phyloP scores from a whole-genome alignment of 2,329 filamentous ascomycete species.

The Ploettnerulaceae sp. region DNA sequence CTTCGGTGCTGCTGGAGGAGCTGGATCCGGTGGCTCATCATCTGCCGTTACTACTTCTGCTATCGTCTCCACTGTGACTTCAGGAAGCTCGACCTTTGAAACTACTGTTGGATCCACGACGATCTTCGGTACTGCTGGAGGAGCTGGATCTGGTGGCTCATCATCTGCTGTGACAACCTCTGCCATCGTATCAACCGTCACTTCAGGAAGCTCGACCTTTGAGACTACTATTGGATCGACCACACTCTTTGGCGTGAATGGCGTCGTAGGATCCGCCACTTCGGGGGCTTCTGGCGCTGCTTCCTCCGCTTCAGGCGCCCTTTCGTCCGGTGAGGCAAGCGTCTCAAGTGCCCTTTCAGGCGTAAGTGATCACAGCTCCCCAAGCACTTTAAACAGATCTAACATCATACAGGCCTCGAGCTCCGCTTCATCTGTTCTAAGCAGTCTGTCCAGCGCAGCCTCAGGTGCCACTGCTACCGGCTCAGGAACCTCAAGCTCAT shows the following conservation, averaged over 20 bases:
- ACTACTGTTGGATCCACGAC: conserved; percentile 24
- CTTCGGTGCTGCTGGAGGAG: conserved; percentile 13
- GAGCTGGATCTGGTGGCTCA: conserved; percentile 8
- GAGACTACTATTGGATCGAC: conserved; percentile 25
- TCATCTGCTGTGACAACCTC: conserved; percentile 27
- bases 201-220: conserved; percentile 22
- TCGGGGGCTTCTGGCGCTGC: conserved; percentile 8
- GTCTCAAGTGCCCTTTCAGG: conserved; percentile 3
- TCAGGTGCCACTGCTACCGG: too few relatives aligned
- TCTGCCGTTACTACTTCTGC: conserved; percentile 28
- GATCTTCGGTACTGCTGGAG: conserved; percentile 14
- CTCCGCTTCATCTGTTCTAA: background rate
- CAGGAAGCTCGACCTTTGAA: conserved; percentile 22
- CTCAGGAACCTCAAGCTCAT: background rate
- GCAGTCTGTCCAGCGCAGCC: conserved; percentile 12
- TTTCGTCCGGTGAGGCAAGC: conserved; percentile 12
- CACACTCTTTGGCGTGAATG: conserved; percentile 23
- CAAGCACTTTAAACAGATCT: background rate
- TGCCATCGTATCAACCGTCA: conserved; percentile 22
- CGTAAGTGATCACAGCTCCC: conserved; percentile 6
- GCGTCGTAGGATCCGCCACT: conserved; percentile 10
- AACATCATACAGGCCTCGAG: conserved; percentile 1
- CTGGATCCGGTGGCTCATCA: conserved; percentile 5
- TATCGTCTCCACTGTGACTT: conserved; percentile 22
- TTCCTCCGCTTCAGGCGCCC: conserved; percentile 8